Evolutionary conservation across 495 filamentous ascomycete species (phyloP).

Genomic region (Trichocladium uniseriatum): DNA sequence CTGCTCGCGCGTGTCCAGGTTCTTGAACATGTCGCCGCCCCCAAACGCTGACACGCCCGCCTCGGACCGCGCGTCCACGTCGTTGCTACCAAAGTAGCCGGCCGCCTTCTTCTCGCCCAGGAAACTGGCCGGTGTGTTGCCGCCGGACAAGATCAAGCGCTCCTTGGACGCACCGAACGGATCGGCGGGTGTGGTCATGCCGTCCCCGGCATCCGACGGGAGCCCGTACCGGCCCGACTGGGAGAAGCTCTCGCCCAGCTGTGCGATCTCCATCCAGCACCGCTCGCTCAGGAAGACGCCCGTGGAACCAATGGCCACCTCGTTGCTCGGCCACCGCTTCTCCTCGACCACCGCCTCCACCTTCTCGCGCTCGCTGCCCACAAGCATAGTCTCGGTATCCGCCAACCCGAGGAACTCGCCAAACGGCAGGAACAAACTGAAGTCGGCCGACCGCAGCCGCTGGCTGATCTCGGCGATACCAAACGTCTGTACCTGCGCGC

Average conservation of each 20-base stretch:
- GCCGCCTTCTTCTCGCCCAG: conserved; percentile 61
- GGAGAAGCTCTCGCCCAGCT: conserved; percentile 55
- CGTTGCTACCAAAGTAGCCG: conserved; percentile 74
- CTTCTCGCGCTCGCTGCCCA: conserved; percentile 90
- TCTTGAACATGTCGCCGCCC: conserved; percentile 94
- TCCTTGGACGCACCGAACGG: conserved; percentile 61
- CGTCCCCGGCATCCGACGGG: conserved; percentile 37
- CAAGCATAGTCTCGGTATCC: conserved; percentile 69
- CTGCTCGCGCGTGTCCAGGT: conserved; percentile 84
- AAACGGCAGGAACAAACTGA: conserved; percentile 91
- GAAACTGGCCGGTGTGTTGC: conserved; percentile 55
- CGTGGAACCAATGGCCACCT: conserved; percentile 82
- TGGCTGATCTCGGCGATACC: conserved; percentile 97
- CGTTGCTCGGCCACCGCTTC: conserved; percentile 82
- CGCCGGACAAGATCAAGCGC: conserved; percentile 49
- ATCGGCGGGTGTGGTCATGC: conserved; percentile 26
- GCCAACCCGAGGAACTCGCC: conserved; percentile 87
- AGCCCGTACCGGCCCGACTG: conserved; percentile 42
- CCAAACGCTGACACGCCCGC: conserved; percentile 82
- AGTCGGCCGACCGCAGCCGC: conserved; percentile 82
- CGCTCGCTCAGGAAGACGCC: conserved; percentile 92
- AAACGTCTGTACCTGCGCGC: conserved; percentile 87
- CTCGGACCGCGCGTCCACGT: conserved; percentile 79
- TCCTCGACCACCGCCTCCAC: conserved; percentile 81
- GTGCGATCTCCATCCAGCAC: conserved; percentile 85